Percentiles rank a stretch among this genome's conserved stretches.
Evolutionary conservation across 108 stramenopile species (phyloP).

Genomic region (Fragilaria crotonensis): DNA sequence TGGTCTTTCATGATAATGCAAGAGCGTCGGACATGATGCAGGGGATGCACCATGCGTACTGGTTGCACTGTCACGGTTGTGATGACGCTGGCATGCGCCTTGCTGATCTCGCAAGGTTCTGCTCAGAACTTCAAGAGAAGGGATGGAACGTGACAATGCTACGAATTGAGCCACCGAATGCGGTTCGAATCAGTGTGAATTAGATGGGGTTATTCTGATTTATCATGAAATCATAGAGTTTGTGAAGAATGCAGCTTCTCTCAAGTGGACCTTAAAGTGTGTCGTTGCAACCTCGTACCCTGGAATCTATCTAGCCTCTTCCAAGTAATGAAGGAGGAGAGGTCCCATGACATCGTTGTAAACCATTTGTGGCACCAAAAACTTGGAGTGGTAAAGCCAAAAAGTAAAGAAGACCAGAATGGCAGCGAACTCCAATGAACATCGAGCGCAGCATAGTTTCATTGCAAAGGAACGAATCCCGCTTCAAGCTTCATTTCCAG

Average conservation of each 20-base stretch:
- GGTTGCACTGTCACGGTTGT: neutral
- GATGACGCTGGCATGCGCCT: too few relatives aligned
- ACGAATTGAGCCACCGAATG: neutral
- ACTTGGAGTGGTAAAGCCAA: conserved; percentile 82
- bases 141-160: neutral
- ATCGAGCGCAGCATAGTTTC: too few relatives aligned
- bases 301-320: neutral
- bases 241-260: too few relatives aligned
- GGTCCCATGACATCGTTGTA: conserved; percentile 61
- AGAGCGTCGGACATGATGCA: conserved; percentile 44
- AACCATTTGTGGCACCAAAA: conserved; percentile 64
- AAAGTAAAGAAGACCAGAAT: too few relatives aligned
- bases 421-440: too few relatives aligned
- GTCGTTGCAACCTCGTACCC: too few relatives aligned
- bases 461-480: too few relatives aligned
- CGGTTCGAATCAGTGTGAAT: too few relatives aligned
- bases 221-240: too few relatives aligned
- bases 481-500: too few relatives aligned
- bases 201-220: too few relatives aligned
- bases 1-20: conserved; percentile 42
- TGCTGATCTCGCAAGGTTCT: neutral
- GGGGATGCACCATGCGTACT: conserved; percentile 68
- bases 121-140: neutral
- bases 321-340: conserved; percentile 47
- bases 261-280: too few relatives aligned